phyloP scores from a whole-genome alignment of 2,329 filamentous ascomycete genomes.

The Rasamsonia emersonii region DNA sequence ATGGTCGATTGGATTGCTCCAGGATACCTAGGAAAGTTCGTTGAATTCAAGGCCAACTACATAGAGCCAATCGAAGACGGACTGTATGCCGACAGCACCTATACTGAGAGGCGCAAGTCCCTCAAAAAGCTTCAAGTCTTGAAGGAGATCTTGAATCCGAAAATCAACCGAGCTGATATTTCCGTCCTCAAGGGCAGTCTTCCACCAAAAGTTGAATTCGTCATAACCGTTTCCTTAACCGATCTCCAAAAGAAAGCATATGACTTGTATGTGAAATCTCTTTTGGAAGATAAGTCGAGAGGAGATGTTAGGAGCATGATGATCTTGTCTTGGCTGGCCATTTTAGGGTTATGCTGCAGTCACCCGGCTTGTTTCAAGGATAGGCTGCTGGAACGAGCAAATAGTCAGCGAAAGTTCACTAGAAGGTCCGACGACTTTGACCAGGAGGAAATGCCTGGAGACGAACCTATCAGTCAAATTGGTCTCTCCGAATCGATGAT shows the following conservation, averaged over 20 bases:
- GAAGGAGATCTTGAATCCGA: conserved; percentile 63
- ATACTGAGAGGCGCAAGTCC: conserved; percentile 48
- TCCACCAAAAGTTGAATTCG: conserved; percentile 70
- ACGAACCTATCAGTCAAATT: conserved; percentile 28
- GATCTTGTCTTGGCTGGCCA: conserved; percentile 48
- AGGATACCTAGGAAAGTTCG: conserved; percentile 60
- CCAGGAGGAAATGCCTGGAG: conserved; percentile 12
- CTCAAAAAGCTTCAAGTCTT: conserved; percentile 62
- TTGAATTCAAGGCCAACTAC: conserved; percentile 64
- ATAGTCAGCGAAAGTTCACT: conserved; percentile 12
- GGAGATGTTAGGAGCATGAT: conserved; percentile 31
- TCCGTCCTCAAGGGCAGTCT: conserved; percentile 57
- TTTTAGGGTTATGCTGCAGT: conserved; percentile 48
- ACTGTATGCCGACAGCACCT: conserved; percentile 56
- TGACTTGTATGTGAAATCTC: conserved; percentile 38
- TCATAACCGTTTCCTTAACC: conserved; percentile 65
- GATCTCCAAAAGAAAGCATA: conserved; percentile 58
- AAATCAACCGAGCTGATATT: conserved; percentile 68
- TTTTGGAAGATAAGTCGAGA: conserved; percentile 19
- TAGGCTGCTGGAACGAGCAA: conserved; percentile 38
- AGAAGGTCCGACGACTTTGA: conserved; percentile 12
- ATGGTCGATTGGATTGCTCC: conserved; percentile 85
- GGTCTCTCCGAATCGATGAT: conserved; percentile 28
- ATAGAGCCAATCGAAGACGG: conserved; percentile 65
- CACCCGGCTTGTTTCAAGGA: conserved; percentile 48